These are phyloP conservation scores for Eucalyptus brandiana DNA, from an alignment of 345 rosid species.

Conservation along the genomic window DNA sequence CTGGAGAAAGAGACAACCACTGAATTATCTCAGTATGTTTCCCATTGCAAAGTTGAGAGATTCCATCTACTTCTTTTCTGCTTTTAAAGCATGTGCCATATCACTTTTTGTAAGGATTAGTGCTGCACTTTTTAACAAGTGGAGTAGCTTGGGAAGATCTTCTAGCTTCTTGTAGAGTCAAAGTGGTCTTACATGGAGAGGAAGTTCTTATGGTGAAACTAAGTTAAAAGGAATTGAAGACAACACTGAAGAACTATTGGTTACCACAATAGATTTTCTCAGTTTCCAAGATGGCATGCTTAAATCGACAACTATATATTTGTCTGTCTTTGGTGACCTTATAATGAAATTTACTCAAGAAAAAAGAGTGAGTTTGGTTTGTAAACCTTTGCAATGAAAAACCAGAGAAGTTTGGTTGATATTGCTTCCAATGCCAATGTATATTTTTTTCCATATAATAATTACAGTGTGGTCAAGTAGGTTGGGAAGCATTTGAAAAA, in stretches of 20 bases:
- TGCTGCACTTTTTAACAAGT: not conserved
- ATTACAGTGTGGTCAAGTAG: constrained; percentile 20
- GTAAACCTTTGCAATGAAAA: not conserved
- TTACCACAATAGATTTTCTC: not conserved
- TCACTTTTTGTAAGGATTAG: not conserved
- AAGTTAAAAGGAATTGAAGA: not conserved
- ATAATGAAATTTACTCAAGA: not conserved
- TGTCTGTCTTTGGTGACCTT: not conserved
- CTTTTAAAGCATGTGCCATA: not conserved
- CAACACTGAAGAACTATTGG: not conserved
- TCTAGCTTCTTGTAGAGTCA: not conserved
- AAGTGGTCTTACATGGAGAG: not conserved
- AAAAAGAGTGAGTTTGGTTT: not conserved
- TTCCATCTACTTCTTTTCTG: not conserved
- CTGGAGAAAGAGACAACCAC: not conserved
- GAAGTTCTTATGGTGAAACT: not conserved
- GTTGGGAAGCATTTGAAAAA: constrained; percentile 68
- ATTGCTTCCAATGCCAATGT: not conserved
- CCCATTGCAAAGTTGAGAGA: not conserved
- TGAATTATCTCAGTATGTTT: not conserved
- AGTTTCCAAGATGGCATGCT: not conserved
- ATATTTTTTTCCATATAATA: not conserved
- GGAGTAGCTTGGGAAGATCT: not conserved
- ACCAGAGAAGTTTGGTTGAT: not conserved
- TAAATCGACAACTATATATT: not conserved